phyloP scores from a whole-genome alignment of 2,329 filamentous ascomycete species.

The Xylariales sp. region DNA sequence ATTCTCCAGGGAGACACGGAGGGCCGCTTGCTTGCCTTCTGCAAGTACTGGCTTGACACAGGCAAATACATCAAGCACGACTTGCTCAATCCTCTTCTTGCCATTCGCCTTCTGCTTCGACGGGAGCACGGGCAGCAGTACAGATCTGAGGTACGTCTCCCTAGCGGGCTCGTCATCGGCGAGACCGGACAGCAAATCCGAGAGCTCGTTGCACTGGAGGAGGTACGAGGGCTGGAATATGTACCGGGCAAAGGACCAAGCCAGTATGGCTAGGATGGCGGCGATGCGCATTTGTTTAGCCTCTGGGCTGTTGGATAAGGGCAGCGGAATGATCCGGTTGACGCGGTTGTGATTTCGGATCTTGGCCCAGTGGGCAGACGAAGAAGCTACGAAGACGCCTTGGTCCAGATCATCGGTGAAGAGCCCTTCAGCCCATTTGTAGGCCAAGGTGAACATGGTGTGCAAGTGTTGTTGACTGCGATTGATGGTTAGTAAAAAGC shows the following conservation, averaged over 20 bases:
- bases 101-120: conserved; percentile 23
- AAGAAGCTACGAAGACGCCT: neutral
- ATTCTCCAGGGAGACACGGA: conserved; percentile 22
- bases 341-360: conserved; percentile 8
- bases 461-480: conserved; percentile 8
- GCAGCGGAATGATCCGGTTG: conserved; percentile 21
- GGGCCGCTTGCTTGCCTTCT: conserved; percentile 27
- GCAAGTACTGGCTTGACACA: conserved; percentile 28
- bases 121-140: conserved; percentile 26
- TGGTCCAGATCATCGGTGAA: conserved; percentile 8
- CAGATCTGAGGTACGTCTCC: conserved; percentile 27
- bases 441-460: conserved; percentile 7
- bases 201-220: conserved; percentile 25
- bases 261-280: conserved; percentile 28
- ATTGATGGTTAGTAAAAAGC: too few relatives aligned
- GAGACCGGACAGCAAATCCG: conserved; percentile 24
- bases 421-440: conserved; percentile 3
- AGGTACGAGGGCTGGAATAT: conserved; percentile 32
- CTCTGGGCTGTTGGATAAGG: conserved; percentile 28
- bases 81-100: conserved; percentile 24
- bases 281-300: conserved; percentile 33
- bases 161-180: conserved; percentile 24
- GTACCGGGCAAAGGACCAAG: conserved; percentile 26
- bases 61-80: conserved; percentile 30
- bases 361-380: conserved; percentile 5